Conservation (phyloP, 495 filamentous ascomycete genomes). For the Hypoxylon trugodes region DNA sequence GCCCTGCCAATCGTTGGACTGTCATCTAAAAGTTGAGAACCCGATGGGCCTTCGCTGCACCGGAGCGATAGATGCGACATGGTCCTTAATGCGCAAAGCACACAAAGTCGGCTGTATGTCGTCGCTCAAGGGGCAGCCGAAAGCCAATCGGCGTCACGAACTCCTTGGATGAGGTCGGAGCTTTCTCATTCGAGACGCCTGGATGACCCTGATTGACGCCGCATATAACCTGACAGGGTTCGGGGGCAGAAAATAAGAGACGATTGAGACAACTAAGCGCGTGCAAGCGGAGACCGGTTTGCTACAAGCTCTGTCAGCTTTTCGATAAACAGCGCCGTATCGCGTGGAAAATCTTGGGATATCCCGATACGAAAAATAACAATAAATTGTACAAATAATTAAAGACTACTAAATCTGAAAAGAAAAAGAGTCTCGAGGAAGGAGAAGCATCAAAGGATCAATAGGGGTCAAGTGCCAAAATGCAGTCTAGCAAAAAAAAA, state of each 20-base stretch:
- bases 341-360: background rate
- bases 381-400: background rate
- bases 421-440: slow-evolving; percentile 6
- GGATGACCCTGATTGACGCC: slow-evolving; percentile 58
- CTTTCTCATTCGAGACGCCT: slow-evolving; percentile 58
- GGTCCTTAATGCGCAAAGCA: slow-evolving; percentile 38
- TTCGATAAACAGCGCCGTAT: background rate
- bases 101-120: slow-evolving; percentile 18
- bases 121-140: slow-evolving; percentile 25
- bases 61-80: slow-evolving; percentile 59
- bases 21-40: slow-evolving; percentile 38
- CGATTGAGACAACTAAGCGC: slow-evolving; percentile 40
- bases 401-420: background rate
- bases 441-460: slow-evolving; percentile 8
- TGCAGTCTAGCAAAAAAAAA: slow-evolving; percentile 21
- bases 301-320: slow-evolving; percentile 12
- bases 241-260: slow-evolving; percentile 17
- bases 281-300: slow-evolving; percentile 12
- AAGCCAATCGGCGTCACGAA: slow-evolving; percentile 40
- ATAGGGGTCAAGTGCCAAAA: slow-evolving; percentile 22
- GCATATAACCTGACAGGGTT: slow-evolving; percentile 50
- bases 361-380: background rate
- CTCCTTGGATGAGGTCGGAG: slow-evolving; percentile 45
- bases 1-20: slow-evolving; percentile 44
- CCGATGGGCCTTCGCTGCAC: slow-evolving; percentile 48